Base-by-base conservation (phyloP, 192 early-diverging fungal genomes). In the Coemansia reversa region DNA sequence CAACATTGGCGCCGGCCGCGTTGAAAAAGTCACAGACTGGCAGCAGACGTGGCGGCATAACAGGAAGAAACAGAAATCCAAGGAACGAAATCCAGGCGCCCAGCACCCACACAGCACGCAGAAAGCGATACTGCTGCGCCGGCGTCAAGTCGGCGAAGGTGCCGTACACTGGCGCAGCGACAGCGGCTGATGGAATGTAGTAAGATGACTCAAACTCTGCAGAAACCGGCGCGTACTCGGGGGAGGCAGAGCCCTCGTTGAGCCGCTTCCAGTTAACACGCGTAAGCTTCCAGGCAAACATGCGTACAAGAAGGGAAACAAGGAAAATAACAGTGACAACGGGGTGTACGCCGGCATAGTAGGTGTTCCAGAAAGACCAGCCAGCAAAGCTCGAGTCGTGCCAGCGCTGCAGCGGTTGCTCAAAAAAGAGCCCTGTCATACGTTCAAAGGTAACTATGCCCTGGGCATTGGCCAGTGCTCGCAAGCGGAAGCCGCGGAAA, bases 291-390 rank as follows among this genome's bases (percentile, higher is more conserved):
- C 79, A 81, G 39, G 69, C 62, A 73, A 81, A 76, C 79, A 81
- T 81, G 69, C 79, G 79, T 47, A 81, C 55, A 16, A 81, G 73
- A 20, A 81, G 72, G 51, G 76, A 75, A 11, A 75, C 73, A 7
- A 81, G 74, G 63, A 76, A 72, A 23, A 67, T 48, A 18, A 76
- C 73, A 3, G 79, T 81, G 28, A 76, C 79, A 5, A 75, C 79
- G 1, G 79, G 79, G 45, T 81, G 79, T 29, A 76, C 79, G 33
- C 79, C 78, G 2, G 79, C 79, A 18, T 81, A 81, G 65, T 81
- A 81, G 19, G 79, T 81, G 79, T 81, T 81, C 79, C 79, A 81
- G 62, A 81, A 81, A 19, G 55, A 54, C 79, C 79, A 81, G 2
- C 79, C 79, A 28, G 62, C 74, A 24, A 72, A n/a, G 32, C 57